Evolutionary conservation across 345 rosid genomes (phyloP).

Genomic region (Bruguiera sexangula): DNA sequence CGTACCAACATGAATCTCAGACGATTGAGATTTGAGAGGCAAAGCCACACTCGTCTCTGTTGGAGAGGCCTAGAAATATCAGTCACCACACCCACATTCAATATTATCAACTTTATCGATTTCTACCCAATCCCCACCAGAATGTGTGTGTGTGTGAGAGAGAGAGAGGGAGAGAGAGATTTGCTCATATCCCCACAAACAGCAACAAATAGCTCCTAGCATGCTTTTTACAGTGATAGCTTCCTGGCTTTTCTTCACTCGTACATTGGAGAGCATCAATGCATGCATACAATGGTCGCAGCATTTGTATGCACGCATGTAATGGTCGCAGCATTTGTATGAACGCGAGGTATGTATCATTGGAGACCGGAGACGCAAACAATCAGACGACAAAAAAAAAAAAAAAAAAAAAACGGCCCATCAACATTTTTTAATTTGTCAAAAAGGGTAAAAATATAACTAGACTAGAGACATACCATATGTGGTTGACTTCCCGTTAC

Average conservation of each 20-base stretch:
- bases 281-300: constrained; percentile 13
- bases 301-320: neutral
- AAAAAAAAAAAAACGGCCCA: too few relatives aligned
- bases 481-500: too few relatives aligned
- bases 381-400: too few relatives aligned
- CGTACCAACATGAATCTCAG: neutral
- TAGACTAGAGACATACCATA: too few relatives aligned
- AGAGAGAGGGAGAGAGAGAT: neutral
- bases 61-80: constrained; percentile 4
- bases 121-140: constrained; percentile 22
- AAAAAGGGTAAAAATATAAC: too few relatives aligned
- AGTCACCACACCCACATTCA: constrained; percentile 12
- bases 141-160: neutral
- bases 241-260: constrained; percentile 20
- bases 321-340: too few relatives aligned
- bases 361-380: too few relatives aligned
- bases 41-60: neutral
- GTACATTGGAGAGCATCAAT: constrained; percentile 21
- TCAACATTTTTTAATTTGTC: too few relatives aligned
- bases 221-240: constrained; percentile 41
- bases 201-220: constrained; percentile 38
- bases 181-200: constrained; percentile 29
- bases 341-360: too few relatives aligned
- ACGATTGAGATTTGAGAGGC: neutral
- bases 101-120: constrained; percentile 31